These are phyloP conservation scores for Camelina neglecta DNA, from an alignment of 345 rosid genomes.

Conservation along the genomic window DNA sequence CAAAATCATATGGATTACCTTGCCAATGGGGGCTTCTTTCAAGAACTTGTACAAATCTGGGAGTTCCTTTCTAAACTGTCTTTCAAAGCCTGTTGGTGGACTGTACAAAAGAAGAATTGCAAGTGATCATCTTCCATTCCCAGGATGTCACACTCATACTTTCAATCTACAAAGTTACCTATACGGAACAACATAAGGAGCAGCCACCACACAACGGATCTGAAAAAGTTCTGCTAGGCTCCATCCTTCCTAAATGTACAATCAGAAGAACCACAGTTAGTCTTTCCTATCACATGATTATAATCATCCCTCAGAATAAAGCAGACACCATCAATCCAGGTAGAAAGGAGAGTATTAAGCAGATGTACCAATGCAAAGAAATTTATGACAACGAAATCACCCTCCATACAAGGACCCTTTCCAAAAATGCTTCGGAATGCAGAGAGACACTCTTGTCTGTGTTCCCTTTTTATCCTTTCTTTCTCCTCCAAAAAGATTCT, in stretches of 20 bases:
- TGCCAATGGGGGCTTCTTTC: slow-evolving; percentile 65
- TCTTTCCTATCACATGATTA: not conserved
- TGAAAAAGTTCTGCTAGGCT: slow-evolving; percentile 83
- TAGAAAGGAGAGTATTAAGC: not conserved
- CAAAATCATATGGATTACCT: slow-evolving; percentile 52
- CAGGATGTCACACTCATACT: slow-evolving; percentile 7
- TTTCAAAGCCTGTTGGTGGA: slow-evolving; percentile 82
- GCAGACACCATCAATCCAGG: slow-evolving; percentile 7
- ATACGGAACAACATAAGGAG: slow-evolving; percentile 95
- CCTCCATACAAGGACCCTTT: slow-evolving; percentile 49
- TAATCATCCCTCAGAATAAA: slow-evolving; percentile 7
- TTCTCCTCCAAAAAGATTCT: slow-evolving; percentile 48
- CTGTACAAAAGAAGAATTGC: slow-evolving; percentile 45
- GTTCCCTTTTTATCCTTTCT: slow-evolving; percentile 50
- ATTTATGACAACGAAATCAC: slow-evolving; percentile 77
- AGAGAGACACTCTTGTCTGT: slow-evolving; percentile 68
- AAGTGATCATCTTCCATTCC: slow-evolving; percentile 11
- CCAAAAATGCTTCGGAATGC: slow-evolving; percentile 64
- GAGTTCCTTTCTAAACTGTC: slow-evolving; percentile 60
- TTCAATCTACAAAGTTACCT: slow-evolving; percentile 52
- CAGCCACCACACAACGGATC: slow-evolving; percentile 74
- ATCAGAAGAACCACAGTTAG: not conserved
- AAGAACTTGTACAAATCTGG: slow-evolving; percentile 70
- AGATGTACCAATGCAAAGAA: slow-evolving; percentile 83
- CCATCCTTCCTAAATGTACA: slow-evolving; percentile 82